phyloP scores from a whole-genome alignment of 495 filamentous ascomycete genomes.

The Xylaria acuta region DNA sequence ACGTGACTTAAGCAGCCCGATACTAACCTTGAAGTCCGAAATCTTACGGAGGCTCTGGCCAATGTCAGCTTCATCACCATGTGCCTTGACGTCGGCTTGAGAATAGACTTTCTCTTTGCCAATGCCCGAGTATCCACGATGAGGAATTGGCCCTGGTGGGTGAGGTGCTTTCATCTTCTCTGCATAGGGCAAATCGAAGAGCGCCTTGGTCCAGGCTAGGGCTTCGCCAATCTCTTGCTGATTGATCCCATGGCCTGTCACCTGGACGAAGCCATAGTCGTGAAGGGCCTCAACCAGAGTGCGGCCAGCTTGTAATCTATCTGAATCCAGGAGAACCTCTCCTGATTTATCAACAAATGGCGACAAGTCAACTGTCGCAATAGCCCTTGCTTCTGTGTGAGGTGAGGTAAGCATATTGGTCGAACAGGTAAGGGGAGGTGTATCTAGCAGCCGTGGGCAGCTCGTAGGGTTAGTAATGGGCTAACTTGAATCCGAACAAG shows the following conservation, averaged over 20 bases:
- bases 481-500: neutral
- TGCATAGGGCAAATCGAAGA: constrained; percentile 32
- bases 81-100: constrained; percentile 26
- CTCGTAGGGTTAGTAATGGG: neutral
- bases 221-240: constrained; percentile 53
- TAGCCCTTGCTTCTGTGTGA: neutral
- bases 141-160: constrained; percentile 34
- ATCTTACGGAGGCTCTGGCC: constrained; percentile 46
- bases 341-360: neutral
- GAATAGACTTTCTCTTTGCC: constrained; percentile 37
- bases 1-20: neutral
- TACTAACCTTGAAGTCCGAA: constrained; percentile 37
- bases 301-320: constrained; percentile 11
- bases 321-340: neutral
- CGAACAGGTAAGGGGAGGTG: neutral
- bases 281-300: constrained; percentile 57
- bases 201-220: constrained; percentile 36
- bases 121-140: constrained; percentile 39
- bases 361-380: neutral
- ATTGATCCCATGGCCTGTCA: constrained; percentile 59
- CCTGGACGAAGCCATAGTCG: constrained; percentile 61
- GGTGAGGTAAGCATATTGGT: neutral
- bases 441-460: neutral
- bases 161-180: constrained; percentile 43
- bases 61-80: constrained; percentile 35